Percentiles rank a stretch among this genome's conserved stretches.
Evolutionary conservation across 371 early-diverging fungal genomes (phyloP).

Genomic region (Sporodiniella umbellata): DNA sequence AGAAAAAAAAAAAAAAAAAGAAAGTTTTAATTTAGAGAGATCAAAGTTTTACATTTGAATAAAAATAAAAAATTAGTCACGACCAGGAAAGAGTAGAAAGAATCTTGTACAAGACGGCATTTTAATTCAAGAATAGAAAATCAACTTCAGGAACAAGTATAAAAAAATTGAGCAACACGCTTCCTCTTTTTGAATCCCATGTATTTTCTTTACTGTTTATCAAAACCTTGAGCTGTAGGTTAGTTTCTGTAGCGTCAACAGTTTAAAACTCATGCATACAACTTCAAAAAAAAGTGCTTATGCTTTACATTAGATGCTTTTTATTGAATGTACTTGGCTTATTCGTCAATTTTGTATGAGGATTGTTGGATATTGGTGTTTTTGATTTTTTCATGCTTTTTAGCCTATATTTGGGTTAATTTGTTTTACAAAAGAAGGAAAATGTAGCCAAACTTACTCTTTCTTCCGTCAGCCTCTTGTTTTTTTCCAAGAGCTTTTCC

Average conservation of each 20-base stretch:
- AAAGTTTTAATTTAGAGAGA: neutral
- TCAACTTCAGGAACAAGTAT: too few relatives aligned
- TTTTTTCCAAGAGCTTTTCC: conserved; percentile 63
- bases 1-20: conserved; percentile 1
- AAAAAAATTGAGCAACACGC: too few relatives aligned
- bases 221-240: too few relatives aligned
- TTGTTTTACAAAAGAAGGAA: neutral
- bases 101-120: too few relatives aligned
- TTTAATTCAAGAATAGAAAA: neutral
- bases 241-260: too few relatives aligned
- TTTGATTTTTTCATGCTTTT: conserved; percentile 27
- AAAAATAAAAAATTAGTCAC: neutral
- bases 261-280: too few relatives aligned
- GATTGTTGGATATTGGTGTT: conserved; percentile 7
- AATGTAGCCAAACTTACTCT: conserved; percentile 45
- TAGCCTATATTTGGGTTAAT: conserved; percentile 11
- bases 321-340: too few relatives aligned
- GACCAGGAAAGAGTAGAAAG: neutral
- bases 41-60: neutral
- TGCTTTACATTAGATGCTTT: too few relatives aligned
- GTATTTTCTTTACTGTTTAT: too few relatives aligned
- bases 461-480: conserved; percentile 65
- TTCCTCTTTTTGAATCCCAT: too few relatives aligned
- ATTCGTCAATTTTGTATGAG: conserved; percentile 17
- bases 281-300: too few relatives aligned